A percentile compares a stretch with the other conserved stretches of the same genome.
phyloP scores from a whole-genome alignment of 306 rosid species.

The Sicyos edulis region DNA sequence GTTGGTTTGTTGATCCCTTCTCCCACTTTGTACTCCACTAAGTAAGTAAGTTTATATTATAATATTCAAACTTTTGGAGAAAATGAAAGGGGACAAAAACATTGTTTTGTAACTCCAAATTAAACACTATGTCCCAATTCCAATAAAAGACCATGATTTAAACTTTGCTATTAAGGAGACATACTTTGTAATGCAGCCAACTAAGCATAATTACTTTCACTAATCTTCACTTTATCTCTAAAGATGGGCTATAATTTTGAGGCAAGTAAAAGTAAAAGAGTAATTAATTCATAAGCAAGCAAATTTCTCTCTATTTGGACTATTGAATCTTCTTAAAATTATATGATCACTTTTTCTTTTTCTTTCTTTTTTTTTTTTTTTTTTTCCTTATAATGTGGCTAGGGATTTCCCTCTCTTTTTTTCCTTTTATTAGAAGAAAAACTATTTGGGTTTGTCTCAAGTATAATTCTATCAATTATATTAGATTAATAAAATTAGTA shows the following conservation, averaged over 20 bases:
- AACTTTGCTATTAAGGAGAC: constrained; percentile 5
- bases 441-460: neutral
- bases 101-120: constrained; percentile 2
- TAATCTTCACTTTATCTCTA: constrained; percentile 11
- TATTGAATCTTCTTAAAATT: too few relatives aligned
- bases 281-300: neutral
- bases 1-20: too few relatives aligned
- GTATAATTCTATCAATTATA: too few relatives aligned
- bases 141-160: neutral
- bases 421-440: too few relatives aligned
- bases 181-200: constrained; percentile 10
- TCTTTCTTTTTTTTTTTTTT: too few relatives aligned
- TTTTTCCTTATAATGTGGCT: too few relatives aligned
- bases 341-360: too few relatives aligned
- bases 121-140: neutral
- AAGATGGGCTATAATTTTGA: neutral
- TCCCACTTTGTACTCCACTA: too few relatives aligned
- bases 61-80: neutral
- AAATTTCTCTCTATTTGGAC: neutral
- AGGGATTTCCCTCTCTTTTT: too few relatives aligned
- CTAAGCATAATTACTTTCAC: constrained; percentile 14
- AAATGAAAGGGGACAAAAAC: neutral
- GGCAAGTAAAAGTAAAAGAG: neutral
- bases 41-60: neutral
- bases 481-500: too few relatives aligned